Percentiles rank a stretch among this genome's conserved stretches.
Conservation (phyloP, 2,329 filamentous ascomycete genomes). For the Aureobasidium sp. region DNA sequence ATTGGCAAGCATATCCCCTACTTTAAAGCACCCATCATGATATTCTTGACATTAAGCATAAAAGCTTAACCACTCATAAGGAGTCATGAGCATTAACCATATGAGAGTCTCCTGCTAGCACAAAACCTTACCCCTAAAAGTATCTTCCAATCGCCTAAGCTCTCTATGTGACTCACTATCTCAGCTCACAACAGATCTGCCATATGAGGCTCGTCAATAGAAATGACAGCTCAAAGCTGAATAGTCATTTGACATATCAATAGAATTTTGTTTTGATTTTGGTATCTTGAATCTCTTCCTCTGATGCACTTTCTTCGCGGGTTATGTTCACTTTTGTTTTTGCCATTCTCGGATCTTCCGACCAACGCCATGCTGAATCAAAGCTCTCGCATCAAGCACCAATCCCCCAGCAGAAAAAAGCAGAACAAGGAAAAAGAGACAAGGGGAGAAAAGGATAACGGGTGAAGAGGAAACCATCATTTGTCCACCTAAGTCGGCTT, state of each 20-base stretch:
- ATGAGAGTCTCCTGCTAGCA: too few relatives aligned
- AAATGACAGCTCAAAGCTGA: too few relatives aligned
- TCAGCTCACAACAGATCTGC: too few relatives aligned
- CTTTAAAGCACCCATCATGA: too few relatives aligned
- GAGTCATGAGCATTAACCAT: too few relatives aligned
- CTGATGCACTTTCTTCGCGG: not conserved
- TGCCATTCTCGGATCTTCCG: not conserved
- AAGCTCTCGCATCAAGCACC: not conserved
- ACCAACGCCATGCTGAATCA: constrained; percentile 15
- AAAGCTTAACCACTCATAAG: too few relatives aligned
- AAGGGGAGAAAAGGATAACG: not conserved
- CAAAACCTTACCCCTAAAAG: too few relatives aligned
- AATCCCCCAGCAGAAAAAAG: not conserved
- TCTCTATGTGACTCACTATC: too few relatives aligned
- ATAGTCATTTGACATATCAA: not conserved
- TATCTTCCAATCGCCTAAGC: too few relatives aligned
- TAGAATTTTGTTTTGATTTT: not conserved
- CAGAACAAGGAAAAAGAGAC: not conserved
- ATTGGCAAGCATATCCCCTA: too few relatives aligned
- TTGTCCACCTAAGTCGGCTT: constrained; percentile 12
- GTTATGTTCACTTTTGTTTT: not conserved
- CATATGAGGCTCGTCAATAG: too few relatives aligned
- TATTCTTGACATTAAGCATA: too few relatives aligned
- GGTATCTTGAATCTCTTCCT: not conserved
- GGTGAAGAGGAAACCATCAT: not conserved